phyloP scores from a whole-genome alignment of 345 rosid genomes.

The Ceriops decandra region DNA sequence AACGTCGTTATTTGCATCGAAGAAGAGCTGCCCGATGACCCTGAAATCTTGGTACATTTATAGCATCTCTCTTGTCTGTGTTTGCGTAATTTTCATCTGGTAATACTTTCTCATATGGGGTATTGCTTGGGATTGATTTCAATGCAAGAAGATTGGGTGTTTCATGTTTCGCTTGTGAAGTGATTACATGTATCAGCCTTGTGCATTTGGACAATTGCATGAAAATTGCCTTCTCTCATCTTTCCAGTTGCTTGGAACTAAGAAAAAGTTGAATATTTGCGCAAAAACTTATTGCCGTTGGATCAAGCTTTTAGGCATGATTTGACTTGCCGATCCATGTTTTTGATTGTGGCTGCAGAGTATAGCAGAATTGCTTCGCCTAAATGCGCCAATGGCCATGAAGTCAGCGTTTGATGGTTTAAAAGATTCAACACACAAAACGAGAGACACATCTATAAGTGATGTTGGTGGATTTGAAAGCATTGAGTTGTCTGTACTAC shows the following conservation, averaged over 20 bases:
- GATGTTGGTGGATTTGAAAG: conserved; percentile 67
- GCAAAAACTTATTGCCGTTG: background rate
- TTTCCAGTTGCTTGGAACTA: too few species aligned
- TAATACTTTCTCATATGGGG: background rate
- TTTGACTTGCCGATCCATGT: background rate
- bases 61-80: background rate
- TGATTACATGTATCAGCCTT: too few species aligned
- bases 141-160: too few species aligned
- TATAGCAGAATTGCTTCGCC: conserved; percentile 81
- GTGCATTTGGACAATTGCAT: too few species aligned
- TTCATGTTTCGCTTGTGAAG: too few species aligned
- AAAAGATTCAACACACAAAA: conserved; percentile 54
- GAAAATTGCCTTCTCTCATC: too few species aligned
- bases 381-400: conserved; percentile 83
- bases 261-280: background rate
- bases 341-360: conserved; percentile 35
- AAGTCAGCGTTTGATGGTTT: conserved; percentile 66
- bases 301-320: background rate
- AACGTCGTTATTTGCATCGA: conserved; percentile 77
- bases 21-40: conserved; percentile 77
- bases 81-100: background rate
- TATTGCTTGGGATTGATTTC: background rate
- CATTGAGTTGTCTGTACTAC: conserved; percentile 75
- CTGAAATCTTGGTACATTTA: conserved; percentile 59
- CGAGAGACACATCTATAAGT: conserved; percentile 64